Base-by-base conservation (phyloP, 2,329 filamentous ascomycete genomes). In the Thelonectria blattea region DNA sequence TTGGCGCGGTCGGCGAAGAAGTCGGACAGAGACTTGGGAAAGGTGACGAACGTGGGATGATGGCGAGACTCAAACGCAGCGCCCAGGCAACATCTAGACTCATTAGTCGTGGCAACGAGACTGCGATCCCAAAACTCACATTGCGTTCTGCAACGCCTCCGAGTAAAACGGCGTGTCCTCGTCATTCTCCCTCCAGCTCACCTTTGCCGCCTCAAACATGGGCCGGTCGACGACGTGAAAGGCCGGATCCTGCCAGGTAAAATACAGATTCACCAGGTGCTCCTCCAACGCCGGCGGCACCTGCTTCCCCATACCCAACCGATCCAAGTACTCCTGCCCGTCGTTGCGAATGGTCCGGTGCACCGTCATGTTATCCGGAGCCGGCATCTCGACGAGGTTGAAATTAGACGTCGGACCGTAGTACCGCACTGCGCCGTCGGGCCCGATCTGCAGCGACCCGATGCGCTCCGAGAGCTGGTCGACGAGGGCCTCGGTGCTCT, bases 51-150 rank as follows among this genome's bases (percentile, higher is more conserved):
- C 3, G 74, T 77, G 2, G 77, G 76, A 49, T 79, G 77, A 52
- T 79, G 78, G 11, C 76, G 72, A 17, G 75, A 68, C 55, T 79
- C 78, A n/a, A 79, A 80, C 1, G 77, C 75, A 37, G 76, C 77
- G 18, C 78, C 78, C 6, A 80, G 69, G 8, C 76, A 73, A 24
- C 77, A 79, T 73, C 77, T 79, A 32, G 0, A 49, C 34, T 39
- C 49, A 48, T 65, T 39, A 57, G 61, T 27, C 14, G 11, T 4
- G 1, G 7, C 27, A 10, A 7, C 8, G 27, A 30, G 27, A 30
- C 27, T 30, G 27, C 27, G 8, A 2, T 7, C 8, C 27, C 2
- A 7, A 10, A 30, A 60, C 69, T 57, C 11, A 68, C 71, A 73
- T 71, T 24, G 71, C 66, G 15, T 72, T 73, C 0, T 63, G 67